Evolutionary conservation across 331 rosid genomes (phyloP), one percentile per base, ranked within the genome.

Genomic region (Arachis monticola): DNA sequence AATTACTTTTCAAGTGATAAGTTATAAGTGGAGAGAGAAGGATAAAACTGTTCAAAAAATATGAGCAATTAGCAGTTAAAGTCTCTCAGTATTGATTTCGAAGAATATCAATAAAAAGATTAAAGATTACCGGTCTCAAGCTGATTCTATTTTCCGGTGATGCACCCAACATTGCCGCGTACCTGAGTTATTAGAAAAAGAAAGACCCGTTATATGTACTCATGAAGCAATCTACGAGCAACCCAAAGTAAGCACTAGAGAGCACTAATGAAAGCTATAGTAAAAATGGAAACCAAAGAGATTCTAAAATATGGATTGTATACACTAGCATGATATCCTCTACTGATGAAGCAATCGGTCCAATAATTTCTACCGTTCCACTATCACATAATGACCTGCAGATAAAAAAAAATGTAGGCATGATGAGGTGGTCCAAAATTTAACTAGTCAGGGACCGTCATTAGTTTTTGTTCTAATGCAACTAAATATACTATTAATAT

Each of bases 261-360:
- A 72, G 72, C 75, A 60, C 58, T 58, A 77, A 80, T 32, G 64
- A 17, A 72, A 73, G 75, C 74, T 59, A 48, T 5, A 8, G 52
- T 69, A 7, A 78, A 69, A 70, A 65, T 27, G 11, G 13, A 55
- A 53, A 61, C 47, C 12, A 1, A 53, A 50, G 8, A 60, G 30
- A 60, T 10, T 5, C 56, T 51, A 47, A 75, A 77, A 70, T 45
- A 77, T 50, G 83, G 75, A 66, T 50, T 27, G 76, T 91, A 73
- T 87, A 94, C 97, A 94, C 96, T 82, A 94, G 93, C 88, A 94
- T 84, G 81, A 74, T 81, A 83, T 94, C 98, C 82, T 94, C 98
- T 84, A 94, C 91, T 1, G 96, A 57, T 45, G 98, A 87, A 12
- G 98, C 92, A 75, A 94, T 87, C 69, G 97, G 98, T 74, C 98